Conservation (phyloP, 208 protist species). For the Jaenimonas drosophilae region DNA sequence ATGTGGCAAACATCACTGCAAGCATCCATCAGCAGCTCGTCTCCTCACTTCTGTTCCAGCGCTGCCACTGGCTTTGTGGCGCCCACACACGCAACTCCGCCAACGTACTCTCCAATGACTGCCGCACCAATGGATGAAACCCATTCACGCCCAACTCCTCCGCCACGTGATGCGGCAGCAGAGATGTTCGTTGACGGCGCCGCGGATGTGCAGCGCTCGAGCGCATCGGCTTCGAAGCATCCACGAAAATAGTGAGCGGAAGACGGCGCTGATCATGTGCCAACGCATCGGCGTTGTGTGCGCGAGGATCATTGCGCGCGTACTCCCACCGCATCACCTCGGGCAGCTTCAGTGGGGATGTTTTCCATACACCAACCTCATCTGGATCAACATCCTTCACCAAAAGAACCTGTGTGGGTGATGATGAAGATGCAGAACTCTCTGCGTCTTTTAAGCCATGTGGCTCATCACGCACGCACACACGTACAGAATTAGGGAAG, state of each 20-base stretch:
- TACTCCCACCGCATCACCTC: conserved; percentile 73
- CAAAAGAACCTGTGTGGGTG: conserved; percentile 18
- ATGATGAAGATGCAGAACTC: too few species aligned
- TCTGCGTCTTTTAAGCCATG: too few species aligned
- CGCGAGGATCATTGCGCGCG: conserved; percentile 62
- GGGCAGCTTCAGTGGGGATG: conserved; percentile 6
- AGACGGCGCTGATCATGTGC: conserved; percentile 43
- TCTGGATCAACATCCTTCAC: conserved; percentile 56
- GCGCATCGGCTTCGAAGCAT: conserved; percentile 25
- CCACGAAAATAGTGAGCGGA: conserved; percentile 48
- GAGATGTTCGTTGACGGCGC: conserved; percentile 8
- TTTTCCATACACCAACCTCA: conserved; percentile 15
- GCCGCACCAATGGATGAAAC: conserved; percentile 18
- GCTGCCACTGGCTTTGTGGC: too few species aligned
- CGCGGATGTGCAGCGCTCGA: background rate
- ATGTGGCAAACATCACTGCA: background rate
- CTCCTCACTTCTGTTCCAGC: too few species aligned
- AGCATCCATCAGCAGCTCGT: too few species aligned
- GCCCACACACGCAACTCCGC: too few species aligned
- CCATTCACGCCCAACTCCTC: conserved; percentile 34
- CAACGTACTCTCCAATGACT: too few species aligned
- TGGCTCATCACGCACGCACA: too few species aligned
- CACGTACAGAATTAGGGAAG: background rate
- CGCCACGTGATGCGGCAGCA: conserved; percentile 40
- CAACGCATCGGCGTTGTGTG: conserved; percentile 61